Evolutionary conservation across 2,329 filamentous ascomycete genomes (phyloP).

Genomic region (Botryosphaeria dothidea): DNA sequence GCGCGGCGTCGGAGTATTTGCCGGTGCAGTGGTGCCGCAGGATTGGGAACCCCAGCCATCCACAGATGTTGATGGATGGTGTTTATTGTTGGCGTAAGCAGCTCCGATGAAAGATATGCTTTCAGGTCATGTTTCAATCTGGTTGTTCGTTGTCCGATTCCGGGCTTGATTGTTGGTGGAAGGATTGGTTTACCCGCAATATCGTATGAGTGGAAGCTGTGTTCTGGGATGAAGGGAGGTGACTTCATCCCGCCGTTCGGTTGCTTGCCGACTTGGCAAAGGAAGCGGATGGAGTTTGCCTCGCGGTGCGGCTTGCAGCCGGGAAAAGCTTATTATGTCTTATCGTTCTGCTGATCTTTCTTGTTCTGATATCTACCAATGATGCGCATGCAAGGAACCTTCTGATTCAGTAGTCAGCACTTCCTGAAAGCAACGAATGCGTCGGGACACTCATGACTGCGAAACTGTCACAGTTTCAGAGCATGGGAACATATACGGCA

Average conservation of each 20-base stretch:
- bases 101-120: neutral
- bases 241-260: neutral
- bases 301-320: neutral
- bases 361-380: neutral
- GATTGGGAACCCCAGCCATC: neutral
- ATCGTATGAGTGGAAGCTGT: neutral
- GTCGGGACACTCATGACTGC: no score
- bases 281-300: neutral
- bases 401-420: no score
- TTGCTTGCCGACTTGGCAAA: neutral
- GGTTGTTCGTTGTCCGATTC: no score
- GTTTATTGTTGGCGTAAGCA: neutral
- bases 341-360: neutral
- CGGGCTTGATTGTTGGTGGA: neutral
- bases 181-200: neutral
- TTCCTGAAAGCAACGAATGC: no score
- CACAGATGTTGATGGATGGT: neutral
- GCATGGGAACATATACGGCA: no score
- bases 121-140: neutral
- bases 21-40: conserved; percentile 14
- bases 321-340: neutral
- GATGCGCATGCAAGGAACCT: no score
- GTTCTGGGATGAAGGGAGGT: neutral
- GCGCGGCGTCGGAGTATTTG: neutral
- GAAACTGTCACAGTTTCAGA: no score